These are phyloP conservation scores for Termitomyces sp. DNA, from an alignment of 768 basidiomycete genomes.

Conservation along the genomic window DNA sequence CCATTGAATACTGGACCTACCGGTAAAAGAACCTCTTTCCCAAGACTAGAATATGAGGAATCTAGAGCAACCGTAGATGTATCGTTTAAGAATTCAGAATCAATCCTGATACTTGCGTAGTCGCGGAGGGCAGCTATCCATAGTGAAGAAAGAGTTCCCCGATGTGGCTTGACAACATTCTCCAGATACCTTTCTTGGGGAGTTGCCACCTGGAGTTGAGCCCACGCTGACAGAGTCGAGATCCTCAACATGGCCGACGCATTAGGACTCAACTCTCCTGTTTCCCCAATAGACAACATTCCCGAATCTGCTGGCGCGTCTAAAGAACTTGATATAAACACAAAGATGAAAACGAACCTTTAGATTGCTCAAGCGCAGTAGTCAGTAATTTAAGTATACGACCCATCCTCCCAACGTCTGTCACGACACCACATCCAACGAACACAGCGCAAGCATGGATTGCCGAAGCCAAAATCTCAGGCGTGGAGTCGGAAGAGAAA, in stretches of 20 bases:
- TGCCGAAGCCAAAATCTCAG: conserved; percentile 90
- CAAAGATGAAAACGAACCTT: conserved; percentile 46
- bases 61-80: conserved; percentile 71
- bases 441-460: conserved; percentile 93
- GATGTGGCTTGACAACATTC: conserved; percentile 79
- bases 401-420: conserved; percentile 88
- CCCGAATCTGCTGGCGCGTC: conserved; percentile 55
- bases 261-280: conserved; percentile 85
- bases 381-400: conserved; percentile 88
- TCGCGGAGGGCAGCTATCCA: conserved; percentile 91
- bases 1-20: conserved; percentile 41
- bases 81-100: conserved; percentile 82
- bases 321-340: no score
- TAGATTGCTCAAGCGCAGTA: conserved; percentile 82
- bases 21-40: conserved; percentile 86
- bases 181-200: conserved; percentile 68
- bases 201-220: conserved; percentile 81
- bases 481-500: conserved; percentile 92
- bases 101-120: conserved; percentile 86
- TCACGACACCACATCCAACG: conserved; percentile 92
- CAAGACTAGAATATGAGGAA: conserved; percentile 80
- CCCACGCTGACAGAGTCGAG: conserved; percentile 93
- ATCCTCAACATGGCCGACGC: conserved; percentile 93
- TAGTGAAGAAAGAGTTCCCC: conserved; percentile 65
- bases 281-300: conserved; percentile 81